Evolutionary conservation across 257 asterid species (phyloP).

Genomic region (Solanum boliviense): DNA sequence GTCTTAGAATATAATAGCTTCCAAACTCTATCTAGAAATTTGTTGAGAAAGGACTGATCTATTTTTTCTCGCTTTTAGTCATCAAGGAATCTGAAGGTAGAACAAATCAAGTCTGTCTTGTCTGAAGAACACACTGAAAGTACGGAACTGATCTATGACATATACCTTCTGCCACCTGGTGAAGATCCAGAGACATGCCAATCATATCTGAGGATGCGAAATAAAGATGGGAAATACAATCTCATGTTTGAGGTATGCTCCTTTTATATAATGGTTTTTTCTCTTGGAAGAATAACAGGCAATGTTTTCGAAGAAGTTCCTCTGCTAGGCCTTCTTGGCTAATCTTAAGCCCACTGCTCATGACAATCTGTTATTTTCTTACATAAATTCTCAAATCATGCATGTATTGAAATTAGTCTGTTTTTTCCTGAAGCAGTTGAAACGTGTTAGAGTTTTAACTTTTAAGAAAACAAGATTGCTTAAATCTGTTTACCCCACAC

Average conservation of each 20-base stretch:
- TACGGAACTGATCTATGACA: conserved; percentile 78
- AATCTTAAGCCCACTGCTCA: background rate
- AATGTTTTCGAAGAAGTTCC: background rate
- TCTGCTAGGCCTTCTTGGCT: background rate
- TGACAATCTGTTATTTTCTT: background rate
- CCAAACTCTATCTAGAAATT: background rate
- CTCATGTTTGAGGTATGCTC: conserved; percentile 96
- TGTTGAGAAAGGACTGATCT: background rate
- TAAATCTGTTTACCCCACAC: background rate
- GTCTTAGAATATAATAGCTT: background rate
- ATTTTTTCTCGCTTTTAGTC: conserved; percentile 35
- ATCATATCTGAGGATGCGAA: conserved; percentile 96
- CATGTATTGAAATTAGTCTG: background rate
- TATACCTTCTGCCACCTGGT: conserved; percentile 96
- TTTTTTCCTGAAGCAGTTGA: background rate
- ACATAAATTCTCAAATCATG: background rate
- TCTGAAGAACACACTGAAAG: conserved; percentile 53
- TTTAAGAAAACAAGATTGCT: background rate
- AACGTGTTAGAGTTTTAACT: background rate
- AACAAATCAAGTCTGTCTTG: conserved; percentile 63
- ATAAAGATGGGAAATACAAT: conserved; percentile 94
- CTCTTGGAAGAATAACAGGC: background rate
- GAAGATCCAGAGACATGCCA: conserved; percentile 98
- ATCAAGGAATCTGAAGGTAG: conserved; percentile 33
- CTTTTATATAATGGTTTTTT: background rate